phyloP scores from a whole-genome alignment of 495 filamentous ascomycete species.

The Collariella sp. region DNA sequence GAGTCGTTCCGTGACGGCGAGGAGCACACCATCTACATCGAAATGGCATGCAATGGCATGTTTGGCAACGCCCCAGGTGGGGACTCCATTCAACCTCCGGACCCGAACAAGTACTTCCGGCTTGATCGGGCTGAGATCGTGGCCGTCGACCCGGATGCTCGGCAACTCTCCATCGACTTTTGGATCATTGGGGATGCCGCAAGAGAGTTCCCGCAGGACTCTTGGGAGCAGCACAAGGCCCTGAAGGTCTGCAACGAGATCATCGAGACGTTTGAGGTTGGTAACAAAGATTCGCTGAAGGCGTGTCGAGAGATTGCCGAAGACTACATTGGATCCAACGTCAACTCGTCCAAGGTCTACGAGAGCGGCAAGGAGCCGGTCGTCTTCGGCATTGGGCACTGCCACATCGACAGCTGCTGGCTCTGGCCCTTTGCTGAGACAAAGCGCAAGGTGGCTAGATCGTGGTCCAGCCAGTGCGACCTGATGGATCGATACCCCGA shows the following conservation, averaged over 20 bases:
- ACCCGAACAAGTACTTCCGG: slow-evolving; percentile 69
- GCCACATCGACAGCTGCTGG: slow-evolving; percentile 97
- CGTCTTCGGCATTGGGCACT: slow-evolving; percentile 86
- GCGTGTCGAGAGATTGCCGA: slow-evolving; percentile 73
- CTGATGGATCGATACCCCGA: slow-evolving; percentile 92
- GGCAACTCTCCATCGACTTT: slow-evolving; percentile 79
- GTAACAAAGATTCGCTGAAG: slow-evolving; percentile 65
- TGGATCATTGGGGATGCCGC: slow-evolving; percentile 92
- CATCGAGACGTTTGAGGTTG: slow-evolving; percentile 78
- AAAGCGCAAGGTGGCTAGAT: slow-evolving; percentile 90
- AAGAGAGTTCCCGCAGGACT: slow-evolving; percentile 67
- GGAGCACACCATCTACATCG: slow-evolving; percentile 82
- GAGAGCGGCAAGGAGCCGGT: slow-evolving; percentile 59
- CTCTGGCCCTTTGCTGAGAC: slow-evolving; percentile 99
- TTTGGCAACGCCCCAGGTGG: slow-evolving; percentile 86
- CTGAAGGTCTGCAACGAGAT: slow-evolving; percentile 76
- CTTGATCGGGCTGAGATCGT: slow-evolving; percentile 77
- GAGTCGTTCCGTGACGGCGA: slow-evolving; percentile 72
- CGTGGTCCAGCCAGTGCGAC: slow-evolving; percentile 93
- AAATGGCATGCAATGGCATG: slow-evolving; percentile 99
- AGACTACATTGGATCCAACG: slow-evolving; percentile 69
- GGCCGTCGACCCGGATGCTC: slow-evolving; percentile 76
- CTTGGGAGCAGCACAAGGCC: slow-evolving; percentile 81
- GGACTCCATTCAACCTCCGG: slow-evolving; percentile 81
- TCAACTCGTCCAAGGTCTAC: slow-evolving; percentile 81